Evolutionary conservation across 345 rosid genomes (phyloP).

Genomic region (Rhodamnia argentea): DNA sequence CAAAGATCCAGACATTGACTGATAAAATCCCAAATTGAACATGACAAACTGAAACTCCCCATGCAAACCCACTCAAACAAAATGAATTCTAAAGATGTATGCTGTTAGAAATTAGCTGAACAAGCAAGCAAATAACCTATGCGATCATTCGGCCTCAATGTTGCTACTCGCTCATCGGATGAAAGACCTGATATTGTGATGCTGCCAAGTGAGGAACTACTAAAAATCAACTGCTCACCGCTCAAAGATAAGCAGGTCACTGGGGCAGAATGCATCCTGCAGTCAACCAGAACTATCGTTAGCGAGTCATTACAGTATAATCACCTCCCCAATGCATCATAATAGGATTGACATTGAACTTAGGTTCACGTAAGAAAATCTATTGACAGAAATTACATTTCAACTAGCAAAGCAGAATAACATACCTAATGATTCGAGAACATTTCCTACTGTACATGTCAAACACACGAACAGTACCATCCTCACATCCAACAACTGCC

Average conservation of each 20-base stretch:
- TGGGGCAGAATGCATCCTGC: conserved; percentile 72
- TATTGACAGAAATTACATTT: not conserved
- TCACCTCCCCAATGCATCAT: not conserved
- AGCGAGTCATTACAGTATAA: not conserved
- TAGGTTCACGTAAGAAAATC: not conserved
- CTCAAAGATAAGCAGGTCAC: conserved; percentile 64
- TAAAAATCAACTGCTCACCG: conserved; percentile 53
- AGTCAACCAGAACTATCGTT: not conserved
- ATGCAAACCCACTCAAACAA: not conserved
- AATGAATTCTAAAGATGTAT: not conserved
- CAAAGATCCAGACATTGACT: not conserved
- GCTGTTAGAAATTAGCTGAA: not conserved
- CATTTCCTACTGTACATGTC: conserved; percentile 89
- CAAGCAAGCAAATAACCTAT: conserved; percentile 36
- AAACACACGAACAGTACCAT: conserved; percentile 78
- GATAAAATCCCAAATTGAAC: not conserved
- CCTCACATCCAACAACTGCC: conserved; percentile 92
- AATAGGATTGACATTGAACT: not conserved
- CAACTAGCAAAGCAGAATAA: not conserved
- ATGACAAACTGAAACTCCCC: not conserved
- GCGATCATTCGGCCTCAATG: conserved; percentile 45
- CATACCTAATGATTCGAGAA: conserved; percentile 66
- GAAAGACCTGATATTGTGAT: conserved; percentile 54
- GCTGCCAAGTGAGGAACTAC: conserved; percentile 73
- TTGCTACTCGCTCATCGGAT: conserved; percentile 50